Conservation (phyloP, 345 rosid genomes). For the Garcia nutans region DNA sequence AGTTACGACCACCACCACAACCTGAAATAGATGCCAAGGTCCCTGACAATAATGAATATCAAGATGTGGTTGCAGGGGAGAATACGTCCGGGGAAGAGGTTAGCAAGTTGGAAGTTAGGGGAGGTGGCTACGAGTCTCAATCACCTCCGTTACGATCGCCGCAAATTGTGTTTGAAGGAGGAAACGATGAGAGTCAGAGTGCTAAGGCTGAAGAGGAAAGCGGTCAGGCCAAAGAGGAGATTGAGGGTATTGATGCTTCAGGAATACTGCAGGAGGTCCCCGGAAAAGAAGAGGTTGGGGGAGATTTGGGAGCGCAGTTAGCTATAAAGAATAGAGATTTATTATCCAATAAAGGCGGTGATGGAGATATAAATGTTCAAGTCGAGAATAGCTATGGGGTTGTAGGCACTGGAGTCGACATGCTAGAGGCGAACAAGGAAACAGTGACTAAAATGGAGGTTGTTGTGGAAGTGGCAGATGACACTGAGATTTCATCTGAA, state of each 20-base stretch:
- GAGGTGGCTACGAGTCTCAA: conserved; percentile 2
- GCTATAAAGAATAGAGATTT: background rate
- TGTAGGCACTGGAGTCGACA: conserved; percentile 12
- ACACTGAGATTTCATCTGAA: conserved; percentile 25
- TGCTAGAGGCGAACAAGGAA: background rate
- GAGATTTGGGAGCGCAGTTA: conserved; percentile 6
- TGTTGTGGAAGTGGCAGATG: conserved; percentile 12
- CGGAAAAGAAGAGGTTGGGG: conserved; percentile 5
- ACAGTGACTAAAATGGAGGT: background rate
- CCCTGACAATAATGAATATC: conserved; percentile 1
- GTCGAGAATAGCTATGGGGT: conserved; percentile 7
- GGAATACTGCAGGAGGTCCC: no score
- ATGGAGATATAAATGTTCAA: conserved; percentile 15
- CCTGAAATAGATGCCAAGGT: conserved; percentile 10
- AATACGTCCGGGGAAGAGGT: background rate
- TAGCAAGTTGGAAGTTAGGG: conserved; percentile 1
- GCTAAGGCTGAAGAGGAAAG: background rate
- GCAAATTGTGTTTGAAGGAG: conserved; percentile 22
- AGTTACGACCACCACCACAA: conserved; percentile 2
- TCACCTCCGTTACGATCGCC: background rate
- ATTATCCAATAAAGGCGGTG: conserved; percentile 11
- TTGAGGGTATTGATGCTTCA: no score
- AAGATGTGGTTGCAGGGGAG: conserved; percentile 15
- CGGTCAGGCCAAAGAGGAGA: no score
- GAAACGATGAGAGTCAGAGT: conserved; percentile 9